Conservation (phyloP, 106 monocot genomes). For the Dendrobium nobile region DNA sequence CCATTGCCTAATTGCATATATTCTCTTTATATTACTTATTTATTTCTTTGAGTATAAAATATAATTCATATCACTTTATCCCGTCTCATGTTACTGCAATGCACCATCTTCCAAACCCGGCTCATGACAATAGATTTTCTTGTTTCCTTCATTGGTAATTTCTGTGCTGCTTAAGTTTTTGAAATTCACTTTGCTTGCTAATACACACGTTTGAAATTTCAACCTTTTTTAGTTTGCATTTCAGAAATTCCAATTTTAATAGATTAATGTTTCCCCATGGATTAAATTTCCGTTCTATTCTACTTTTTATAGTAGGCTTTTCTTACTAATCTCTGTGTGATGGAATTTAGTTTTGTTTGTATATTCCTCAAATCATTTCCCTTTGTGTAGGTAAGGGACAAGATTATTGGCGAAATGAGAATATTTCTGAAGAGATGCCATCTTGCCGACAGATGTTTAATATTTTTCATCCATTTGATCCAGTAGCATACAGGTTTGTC, state of each 20-base stretch:
- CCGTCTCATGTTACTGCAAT: too few relatives aligned
- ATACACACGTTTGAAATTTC: neutral
- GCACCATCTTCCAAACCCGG: too few relatives aligned
- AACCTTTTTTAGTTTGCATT: neutral
- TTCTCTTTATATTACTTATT: too few relatives aligned
- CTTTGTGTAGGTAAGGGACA: constrained; percentile 60
- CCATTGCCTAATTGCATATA: too few relatives aligned
- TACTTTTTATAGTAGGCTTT: neutral
- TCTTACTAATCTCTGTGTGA: neutral
- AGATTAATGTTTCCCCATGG: neutral
- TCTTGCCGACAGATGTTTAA: constrained; percentile 88
- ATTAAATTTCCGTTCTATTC: neutral
- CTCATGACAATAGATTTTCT: neutral
- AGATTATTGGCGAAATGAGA: constrained; percentile 91
- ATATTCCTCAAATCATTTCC: neutral
- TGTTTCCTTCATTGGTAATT: neutral
- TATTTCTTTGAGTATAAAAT: too few relatives aligned
- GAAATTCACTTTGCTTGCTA: neutral
- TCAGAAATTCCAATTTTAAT: neutral
- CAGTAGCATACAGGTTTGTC: constrained; percentile 92
- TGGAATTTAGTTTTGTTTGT: neutral
- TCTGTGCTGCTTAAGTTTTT: neutral
- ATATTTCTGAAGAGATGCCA: constrained; percentile 83
- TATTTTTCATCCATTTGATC: constrained; percentile 99
- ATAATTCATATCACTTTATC: too few relatives aligned